Evolutionary conservation across 257 asterid species (phyloP).

Genomic region (Penstemon barbatus): DNA sequence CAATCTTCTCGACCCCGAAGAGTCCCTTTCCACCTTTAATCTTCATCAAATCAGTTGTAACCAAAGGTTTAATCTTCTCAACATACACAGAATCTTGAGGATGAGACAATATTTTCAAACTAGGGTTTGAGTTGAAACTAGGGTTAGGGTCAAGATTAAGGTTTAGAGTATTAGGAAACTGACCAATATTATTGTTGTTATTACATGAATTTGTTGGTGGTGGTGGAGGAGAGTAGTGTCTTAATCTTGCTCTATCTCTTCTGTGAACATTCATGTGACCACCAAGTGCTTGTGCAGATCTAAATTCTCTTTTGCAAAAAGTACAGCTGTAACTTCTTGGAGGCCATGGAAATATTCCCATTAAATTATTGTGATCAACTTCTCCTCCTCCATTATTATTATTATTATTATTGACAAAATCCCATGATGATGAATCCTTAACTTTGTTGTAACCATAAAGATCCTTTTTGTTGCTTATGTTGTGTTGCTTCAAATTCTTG

Average conservation of each 20-base stretch:
- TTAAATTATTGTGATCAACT: constrained; percentile 33
- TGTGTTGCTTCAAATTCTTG: constrained; percentile 29
- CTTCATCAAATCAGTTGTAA: constrained; percentile 26
- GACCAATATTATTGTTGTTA: background rate
- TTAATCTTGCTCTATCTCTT: constrained; percentile 72
- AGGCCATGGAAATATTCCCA: constrained; percentile 76
- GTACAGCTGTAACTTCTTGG: constrained; percentile 82
- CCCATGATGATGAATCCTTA: constrained; percentile 41
- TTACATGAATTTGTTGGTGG: background rate
- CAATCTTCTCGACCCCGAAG: constrained; percentile 35
- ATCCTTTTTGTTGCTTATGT: constrained; percentile 27
- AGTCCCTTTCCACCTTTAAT: constrained; percentile 32
- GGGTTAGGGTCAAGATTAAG: constrained; percentile 63
- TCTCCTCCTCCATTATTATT: constrained; percentile 22
- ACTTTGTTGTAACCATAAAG: constrained; percentile 32
- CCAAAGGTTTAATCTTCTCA: constrained; percentile 21
- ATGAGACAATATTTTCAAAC: constrained; percentile 28
- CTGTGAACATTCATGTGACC: constrained; percentile 99
- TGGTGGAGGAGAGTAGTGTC: constrained; percentile 50
- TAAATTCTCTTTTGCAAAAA: constrained; percentile 86
- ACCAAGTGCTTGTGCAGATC: constrained; percentile 96
- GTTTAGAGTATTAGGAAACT: constrained; percentile 32
- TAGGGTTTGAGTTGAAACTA: constrained; percentile 46
- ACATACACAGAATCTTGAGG: constrained; percentile 10
- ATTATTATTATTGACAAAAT: background rate